Conservation (phyloP, 768 basidiomycete species). For the Suillus discolor region DNA sequence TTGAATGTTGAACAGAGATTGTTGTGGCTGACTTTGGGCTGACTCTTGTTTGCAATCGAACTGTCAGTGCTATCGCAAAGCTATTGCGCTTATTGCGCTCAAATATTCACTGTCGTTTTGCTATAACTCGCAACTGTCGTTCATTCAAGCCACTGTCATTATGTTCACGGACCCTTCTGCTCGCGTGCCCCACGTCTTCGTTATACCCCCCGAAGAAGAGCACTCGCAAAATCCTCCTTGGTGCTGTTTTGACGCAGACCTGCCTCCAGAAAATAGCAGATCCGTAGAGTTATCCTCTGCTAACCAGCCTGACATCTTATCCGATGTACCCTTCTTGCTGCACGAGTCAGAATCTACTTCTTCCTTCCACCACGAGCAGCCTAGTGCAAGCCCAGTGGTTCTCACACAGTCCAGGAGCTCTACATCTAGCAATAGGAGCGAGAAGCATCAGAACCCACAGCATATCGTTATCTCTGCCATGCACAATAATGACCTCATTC, state of each 20-base stretch:
- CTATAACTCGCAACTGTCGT: conserved; percentile 17
- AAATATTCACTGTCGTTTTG: conserved; percentile 13
- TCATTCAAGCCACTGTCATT: conserved; percentile 13
- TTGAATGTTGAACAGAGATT: conserved; percentile 19
- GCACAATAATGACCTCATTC: conserved; percentile 19
- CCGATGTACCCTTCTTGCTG: conserved; percentile 34
- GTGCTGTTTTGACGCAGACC: conserved; percentile 58
- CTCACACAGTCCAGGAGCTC: not conserved
- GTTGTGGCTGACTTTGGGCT: conserved; percentile 17
- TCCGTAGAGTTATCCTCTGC: conserved; percentile 15
- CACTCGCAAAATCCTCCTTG: conserved; percentile 46
- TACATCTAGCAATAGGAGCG: conserved; percentile 24
- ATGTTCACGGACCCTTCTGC: conserved; percentile 8
- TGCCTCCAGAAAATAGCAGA: conserved; percentile 24
- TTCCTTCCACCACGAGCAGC: conserved; percentile 12
- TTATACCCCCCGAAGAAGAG: conserved; percentile 63
- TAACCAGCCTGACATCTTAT: conserved; percentile 30
- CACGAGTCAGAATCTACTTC: conserved; percentile 17
- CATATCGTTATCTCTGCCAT: conserved; percentile 22
- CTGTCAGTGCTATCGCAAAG: conserved; percentile 10
- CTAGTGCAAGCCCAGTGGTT: conserved; percentile 12
- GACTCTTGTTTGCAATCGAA: conserved; percentile 12
- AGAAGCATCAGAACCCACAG: conserved; percentile 34
- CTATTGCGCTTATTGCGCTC: conserved; percentile 1
- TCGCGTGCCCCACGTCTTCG: conserved; percentile 52